Conservation (phyloP, 176 grass and related monocot species). For the Bothriochloa decipiens region DNA sequence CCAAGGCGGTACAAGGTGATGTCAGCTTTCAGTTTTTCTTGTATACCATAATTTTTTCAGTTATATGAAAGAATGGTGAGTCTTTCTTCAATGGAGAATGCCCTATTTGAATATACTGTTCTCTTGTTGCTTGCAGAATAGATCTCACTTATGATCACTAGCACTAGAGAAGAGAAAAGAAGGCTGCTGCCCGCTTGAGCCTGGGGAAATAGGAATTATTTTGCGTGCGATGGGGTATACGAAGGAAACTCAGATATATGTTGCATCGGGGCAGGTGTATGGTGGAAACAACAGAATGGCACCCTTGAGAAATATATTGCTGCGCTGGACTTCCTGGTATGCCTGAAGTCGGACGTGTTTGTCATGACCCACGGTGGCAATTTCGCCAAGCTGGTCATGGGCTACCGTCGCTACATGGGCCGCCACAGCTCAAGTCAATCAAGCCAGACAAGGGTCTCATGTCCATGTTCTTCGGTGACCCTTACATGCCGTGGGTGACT, state of each 20-base stretch:
- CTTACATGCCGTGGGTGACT: constrained; percentile 83
- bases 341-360: constrained; percentile 88
- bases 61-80: background rate
- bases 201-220: constrained; percentile 91
- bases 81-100: background rate
- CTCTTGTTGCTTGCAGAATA: constrained; percentile 63
- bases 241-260: constrained; percentile 95
- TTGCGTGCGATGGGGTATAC: constrained; percentile 89
- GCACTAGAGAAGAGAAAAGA: constrained; percentile 97
- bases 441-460: constrained; percentile 95
- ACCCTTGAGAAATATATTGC: constrained; percentile 93
- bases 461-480: constrained; percentile 91
- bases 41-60: background rate
- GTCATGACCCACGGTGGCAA: constrained; percentile 98
- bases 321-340: constrained; percentile 92
- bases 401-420: constrained; percentile 85
- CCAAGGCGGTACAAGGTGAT: constrained; percentile 91
- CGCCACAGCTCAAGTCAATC: constrained; percentile 86
- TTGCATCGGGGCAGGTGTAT: constrained; percentile 96
- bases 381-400: constrained; percentile 91
- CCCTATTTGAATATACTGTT: constrained; percentile 22
- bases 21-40: constrained; percentile 19
- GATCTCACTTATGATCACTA: constrained; percentile 87
- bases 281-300: constrained; percentile 90
- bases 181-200: constrained; percentile 93